Percentiles rank a stretch among this genome's conserved stretches.
These are phyloP conservation scores for Ascomycota sp. DNA, from an alignment of 2,329 filamentous ascomycete species.

Conservation along the genomic window DNA sequence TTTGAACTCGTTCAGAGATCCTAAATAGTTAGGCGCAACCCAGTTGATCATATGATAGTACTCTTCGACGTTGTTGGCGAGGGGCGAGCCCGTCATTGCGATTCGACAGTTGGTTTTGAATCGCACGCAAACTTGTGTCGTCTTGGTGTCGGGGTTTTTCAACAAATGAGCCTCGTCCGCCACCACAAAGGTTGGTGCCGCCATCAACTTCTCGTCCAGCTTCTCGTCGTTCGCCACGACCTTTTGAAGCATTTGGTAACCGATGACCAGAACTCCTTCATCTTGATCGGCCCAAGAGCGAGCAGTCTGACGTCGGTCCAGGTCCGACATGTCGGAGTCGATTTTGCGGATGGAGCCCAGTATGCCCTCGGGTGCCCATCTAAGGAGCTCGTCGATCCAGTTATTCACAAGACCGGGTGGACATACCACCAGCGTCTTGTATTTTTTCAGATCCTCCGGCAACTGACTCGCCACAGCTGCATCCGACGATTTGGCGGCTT, in stretches of 20 bases:
- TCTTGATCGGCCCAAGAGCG: conserved; percentile 40
- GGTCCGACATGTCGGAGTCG: conserved; percentile 16
- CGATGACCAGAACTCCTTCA: conserved; percentile 58
- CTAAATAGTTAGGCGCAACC: conserved; percentile 64
- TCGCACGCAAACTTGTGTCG: conserved; percentile 29
- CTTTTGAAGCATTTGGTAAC: conserved; percentile 47
- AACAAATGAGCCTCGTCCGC: conserved; percentile 71
- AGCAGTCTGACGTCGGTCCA: conserved; percentile 25
- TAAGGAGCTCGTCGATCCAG: conserved; percentile 58
- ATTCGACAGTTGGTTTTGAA: conserved; percentile 55
- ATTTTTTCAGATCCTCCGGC: conserved; percentile 38
- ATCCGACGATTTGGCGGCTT: conserved; percentile 41
- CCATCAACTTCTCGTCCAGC: conserved; percentile 25
- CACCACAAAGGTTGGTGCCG: conserved; percentile 51
- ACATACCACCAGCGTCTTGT: conserved; percentile 53
- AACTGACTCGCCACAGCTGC: conserved; percentile 41
- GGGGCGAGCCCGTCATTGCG: conserved; percentile 68
- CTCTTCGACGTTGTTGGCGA: conserved; percentile 68
- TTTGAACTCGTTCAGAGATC: conserved; percentile 45
- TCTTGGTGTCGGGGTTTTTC: conserved; percentile 40
- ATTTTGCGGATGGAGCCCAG: conserved; percentile 38
- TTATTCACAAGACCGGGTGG: conserved; percentile 60
- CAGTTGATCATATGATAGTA: conserved; percentile 80
- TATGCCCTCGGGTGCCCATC: conserved; percentile 39
- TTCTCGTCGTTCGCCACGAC: conserved; percentile 13